Evolutionary conservation across 2,329 filamentous ascomycete species (phyloP), one percentile per base, ranked within the genome.

Genomic region (Monosporascus sp.): DNA sequence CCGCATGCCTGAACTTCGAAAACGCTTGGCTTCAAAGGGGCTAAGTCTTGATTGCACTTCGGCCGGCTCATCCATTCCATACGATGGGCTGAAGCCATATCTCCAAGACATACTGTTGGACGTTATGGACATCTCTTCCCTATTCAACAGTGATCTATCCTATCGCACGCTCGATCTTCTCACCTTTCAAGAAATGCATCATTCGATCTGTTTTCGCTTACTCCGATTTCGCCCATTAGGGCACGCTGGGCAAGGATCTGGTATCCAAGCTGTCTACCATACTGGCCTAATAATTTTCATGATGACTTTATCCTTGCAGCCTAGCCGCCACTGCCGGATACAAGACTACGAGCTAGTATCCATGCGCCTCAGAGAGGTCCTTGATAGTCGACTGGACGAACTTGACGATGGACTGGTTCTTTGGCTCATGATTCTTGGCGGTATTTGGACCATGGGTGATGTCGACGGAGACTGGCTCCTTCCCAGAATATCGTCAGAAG

Each of bases 261-360:
- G 11, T 18, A n/a, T 52, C 14, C 37, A 54, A 11, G 25, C 45
- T 18, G 39, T 20, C 7, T 52, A 49, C 27, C 53, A 54, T 24
- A 36, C 46, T n/a, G 53, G 53, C 3, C 15, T 52, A 38, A 52
- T 24, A 2, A 36, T 52, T 20, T 54, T 54, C 31, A 25, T 46
- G 50, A 49, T 54, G 50, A 49, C 50, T 36, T 25, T 49, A 17
- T 47, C 47, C 18, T 39, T 51, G 39, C 50, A 54, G 31, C 17
- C 8, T n/a, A 46, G 39, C 20, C 31, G 17, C 11, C 31, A 20
- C 11, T 34, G 46, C 2, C 47, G 41, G 15, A 49, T 54, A 15
- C 11, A 41, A 9, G 25, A 54, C 6, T 54, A 46, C 31, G 39
- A 47, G 9, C 17, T 49, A 6, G 37, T 54, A 25, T 38, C 39